These are phyloP conservation scores for Prunus mira DNA, from an alignment of 306 rosid genomes.

Conservation along the genomic window DNA sequence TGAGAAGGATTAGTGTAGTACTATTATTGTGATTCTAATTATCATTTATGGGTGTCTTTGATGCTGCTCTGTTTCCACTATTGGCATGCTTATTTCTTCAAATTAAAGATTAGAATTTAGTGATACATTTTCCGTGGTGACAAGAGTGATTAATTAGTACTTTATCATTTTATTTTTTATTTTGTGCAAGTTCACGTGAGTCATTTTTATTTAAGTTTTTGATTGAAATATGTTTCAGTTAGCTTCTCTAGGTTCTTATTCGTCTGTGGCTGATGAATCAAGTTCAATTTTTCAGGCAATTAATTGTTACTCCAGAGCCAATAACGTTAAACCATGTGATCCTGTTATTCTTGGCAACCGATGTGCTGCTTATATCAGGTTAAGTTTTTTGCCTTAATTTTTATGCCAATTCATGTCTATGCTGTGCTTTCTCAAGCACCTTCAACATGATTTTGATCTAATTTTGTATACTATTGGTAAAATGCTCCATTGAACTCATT, in stretches of 20 bases:
- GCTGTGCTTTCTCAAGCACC: background rate
- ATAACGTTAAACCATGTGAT: constrained; percentile 74
- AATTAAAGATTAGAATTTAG: background rate
- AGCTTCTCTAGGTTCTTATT: background rate
- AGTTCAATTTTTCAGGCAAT: constrained; percentile 65
- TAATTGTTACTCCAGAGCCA: constrained; percentile 72
- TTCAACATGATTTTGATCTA: constrained; percentile 12
- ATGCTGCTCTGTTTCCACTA: background rate
- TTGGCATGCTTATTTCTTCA: background rate
- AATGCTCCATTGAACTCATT: constrained; percentile 21
- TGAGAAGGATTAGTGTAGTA: background rate
- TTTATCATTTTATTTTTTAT: background rate
- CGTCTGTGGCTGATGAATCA: constrained; percentile 17
- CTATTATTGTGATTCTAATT: background rate
- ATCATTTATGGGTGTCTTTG: background rate
- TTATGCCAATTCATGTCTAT: background rate
- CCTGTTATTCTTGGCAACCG: constrained; percentile 78
- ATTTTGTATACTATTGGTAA: constrained; percentile 23
- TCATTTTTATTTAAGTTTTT: background rate
- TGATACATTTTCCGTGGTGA: background rate
- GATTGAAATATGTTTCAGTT: background rate
- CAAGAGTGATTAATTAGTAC: background rate
- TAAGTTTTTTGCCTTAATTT: constrained; percentile 1
- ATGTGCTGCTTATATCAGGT: constrained; percentile 87
- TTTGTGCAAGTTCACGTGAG: background rate